Percentiles rank a stretch among this genome's conserved stretches.
Evolutionary conservation across 202 grass and related monocot genomes (phyloP).

Genomic region (Elaeis oleifera): DNA sequence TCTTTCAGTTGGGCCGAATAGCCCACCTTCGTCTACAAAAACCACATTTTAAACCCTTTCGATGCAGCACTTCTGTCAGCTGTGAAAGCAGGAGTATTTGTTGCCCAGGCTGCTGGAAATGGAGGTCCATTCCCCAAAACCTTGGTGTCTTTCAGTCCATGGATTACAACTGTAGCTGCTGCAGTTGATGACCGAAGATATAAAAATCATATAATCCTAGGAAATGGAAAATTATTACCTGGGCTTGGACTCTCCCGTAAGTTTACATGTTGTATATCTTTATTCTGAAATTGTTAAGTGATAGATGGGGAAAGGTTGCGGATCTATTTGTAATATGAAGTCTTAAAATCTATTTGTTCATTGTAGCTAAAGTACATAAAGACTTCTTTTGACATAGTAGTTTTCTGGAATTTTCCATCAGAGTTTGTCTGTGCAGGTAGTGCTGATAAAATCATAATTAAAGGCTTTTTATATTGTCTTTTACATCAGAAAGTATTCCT

Average conservation of each 20-base stretch:
- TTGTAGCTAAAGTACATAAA: neutral
- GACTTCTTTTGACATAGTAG: too few relatives aligned
- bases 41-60: slow-evolving; percentile 96
- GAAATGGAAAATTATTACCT: slow-evolving; percentile 72
- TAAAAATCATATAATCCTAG: slow-evolving; percentile 88
- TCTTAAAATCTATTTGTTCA: neutral
- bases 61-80: slow-evolving; percentile 94
- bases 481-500: too few relatives aligned
- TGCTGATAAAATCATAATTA: too few relatives aligned
- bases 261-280: slow-evolving; percentile 19
- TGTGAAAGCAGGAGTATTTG: slow-evolving; percentile 96
- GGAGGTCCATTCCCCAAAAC: slow-evolving; percentile 98
- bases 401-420: too few relatives aligned
- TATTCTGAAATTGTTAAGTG: neutral
- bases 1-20: slow-evolving; percentile 97
- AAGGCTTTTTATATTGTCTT: too few relatives aligned
- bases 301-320: too few relatives aligned
- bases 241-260: slow-evolving; percentile 98
- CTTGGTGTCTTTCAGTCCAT: slow-evolving; percentile 94
- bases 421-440: too few relatives aligned
- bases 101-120: slow-evolving; percentile 95
- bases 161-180: slow-evolving; percentile 96
- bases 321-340: neutral
- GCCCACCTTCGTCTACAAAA: slow-evolving; percentile 76
- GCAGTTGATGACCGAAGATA: slow-evolving; percentile 96